phyloP scores from a whole-genome alignment of 2,329 filamentous ascomycete species.

The Talaromyces sp. region DNA sequence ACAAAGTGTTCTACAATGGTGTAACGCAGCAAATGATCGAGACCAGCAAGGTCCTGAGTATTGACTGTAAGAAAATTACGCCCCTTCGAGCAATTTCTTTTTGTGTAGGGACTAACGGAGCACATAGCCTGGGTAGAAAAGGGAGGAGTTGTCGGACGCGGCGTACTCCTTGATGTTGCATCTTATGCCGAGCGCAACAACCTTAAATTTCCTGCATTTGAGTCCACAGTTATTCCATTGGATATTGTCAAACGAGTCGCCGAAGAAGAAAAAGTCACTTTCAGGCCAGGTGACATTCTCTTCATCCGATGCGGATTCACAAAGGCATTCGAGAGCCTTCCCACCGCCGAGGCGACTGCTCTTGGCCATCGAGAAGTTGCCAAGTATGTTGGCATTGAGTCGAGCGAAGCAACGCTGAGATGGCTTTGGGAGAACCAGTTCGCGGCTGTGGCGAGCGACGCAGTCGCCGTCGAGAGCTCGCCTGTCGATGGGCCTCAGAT shows the following conservation, averaged over 20 bases:
- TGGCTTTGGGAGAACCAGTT: slow-evolving; percentile 34
- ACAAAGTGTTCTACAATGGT: slow-evolving; percentile 39
- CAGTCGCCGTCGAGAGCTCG: slow-evolving; percentile 26
- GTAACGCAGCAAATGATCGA: slow-evolving; percentile 35
- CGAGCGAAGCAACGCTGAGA: slow-evolving; percentile 24
- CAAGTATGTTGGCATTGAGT: slow-evolving; percentile 27
- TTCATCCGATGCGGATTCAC: slow-evolving; percentile 52
- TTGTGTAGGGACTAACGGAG: neutral
- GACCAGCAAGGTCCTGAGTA: slow-evolving; percentile 33
- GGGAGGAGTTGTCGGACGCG: slow-evolving; percentile 41
- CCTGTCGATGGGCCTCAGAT: slow-evolving; percentile 22
- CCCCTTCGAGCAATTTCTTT: neutral
- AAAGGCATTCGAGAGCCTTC: slow-evolving; percentile 36
- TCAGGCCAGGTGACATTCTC: slow-evolving; percentile 51
- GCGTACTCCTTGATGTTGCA: slow-evolving; percentile 45
- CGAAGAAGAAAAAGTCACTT: slow-evolving; percentile 36
- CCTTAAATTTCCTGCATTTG: slow-evolving; percentile 35
- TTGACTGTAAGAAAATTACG: slow-evolving; percentile 26
- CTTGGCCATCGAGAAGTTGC: slow-evolving; percentile 14
- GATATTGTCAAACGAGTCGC: slow-evolving; percentile 41
- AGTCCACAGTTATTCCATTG: slow-evolving; percentile 40
- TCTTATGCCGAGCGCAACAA: slow-evolving; percentile 38
- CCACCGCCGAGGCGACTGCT: slow-evolving; percentile 23
- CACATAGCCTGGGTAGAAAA: slow-evolving; percentile 30
- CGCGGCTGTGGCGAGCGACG: slow-evolving; percentile 28